Conservation (phyloP, 192 early-diverging fungal species). For the Diversispora epigaea region DNA sequence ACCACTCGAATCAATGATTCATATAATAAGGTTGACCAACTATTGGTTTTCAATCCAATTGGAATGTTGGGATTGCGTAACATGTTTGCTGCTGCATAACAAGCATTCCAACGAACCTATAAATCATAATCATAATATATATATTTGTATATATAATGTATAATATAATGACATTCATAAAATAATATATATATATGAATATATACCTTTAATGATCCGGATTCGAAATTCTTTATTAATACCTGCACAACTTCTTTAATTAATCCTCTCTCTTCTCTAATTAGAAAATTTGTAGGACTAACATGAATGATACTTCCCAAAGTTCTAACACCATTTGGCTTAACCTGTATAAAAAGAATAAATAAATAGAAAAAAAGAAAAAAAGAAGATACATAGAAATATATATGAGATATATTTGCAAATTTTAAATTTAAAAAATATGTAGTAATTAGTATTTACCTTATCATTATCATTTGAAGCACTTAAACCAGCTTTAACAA, state of each 20-base stretch:
- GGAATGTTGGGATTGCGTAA: slow-evolving; percentile 55
- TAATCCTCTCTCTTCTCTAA: slow-evolving; percentile 44
- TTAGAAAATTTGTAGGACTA: slow-evolving; percentile 48
- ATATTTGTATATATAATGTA: not conserved
- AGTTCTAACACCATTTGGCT: slow-evolving; percentile 71
- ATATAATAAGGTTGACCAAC: slow-evolving; percentile 55
- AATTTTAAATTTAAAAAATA: slow-evolving; percentile 4
- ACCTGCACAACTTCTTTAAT: slow-evolving; percentile 48
- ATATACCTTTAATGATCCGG: slow-evolving; percentile 62
- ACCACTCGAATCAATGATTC: slow-evolving; percentile 53
- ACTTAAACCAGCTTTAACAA: slow-evolving; percentile 46
- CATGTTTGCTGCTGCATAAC: slow-evolving; percentile 67
- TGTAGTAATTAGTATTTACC: slow-evolving; percentile 33
- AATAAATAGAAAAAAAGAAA: too few relatives aligned
- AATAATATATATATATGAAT: not conserved
- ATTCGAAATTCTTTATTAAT: slow-evolving; percentile 61
- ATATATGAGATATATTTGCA: not conserved
- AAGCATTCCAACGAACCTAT: slow-evolving; percentile 79
- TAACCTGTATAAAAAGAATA: slow-evolving; percentile 43
- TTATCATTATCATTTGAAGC: slow-evolving; percentile 74
- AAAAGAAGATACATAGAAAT: too few relatives aligned
- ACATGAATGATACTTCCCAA: slow-evolving; percentile 64
- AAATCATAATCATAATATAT: not conserved
- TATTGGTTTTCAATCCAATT: slow-evolving; percentile 45
- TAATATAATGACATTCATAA: not conserved